Evolutionary conservation across 805 yeast species (phyloP).

Genomic region (Spathaspora sp.): DNA sequence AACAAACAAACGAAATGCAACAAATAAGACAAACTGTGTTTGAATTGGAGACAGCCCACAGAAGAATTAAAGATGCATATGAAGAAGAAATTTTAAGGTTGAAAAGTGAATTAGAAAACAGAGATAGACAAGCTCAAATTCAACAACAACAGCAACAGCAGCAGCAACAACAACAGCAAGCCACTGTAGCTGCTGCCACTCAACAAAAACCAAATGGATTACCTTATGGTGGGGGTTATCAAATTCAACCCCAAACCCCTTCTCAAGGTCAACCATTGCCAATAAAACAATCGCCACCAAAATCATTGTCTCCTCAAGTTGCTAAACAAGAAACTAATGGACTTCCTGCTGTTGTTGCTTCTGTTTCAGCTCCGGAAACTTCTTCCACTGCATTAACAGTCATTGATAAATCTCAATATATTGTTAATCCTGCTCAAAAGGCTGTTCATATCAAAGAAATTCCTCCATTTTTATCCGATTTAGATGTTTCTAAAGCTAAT

Average conservation of each 20-base stretch:
- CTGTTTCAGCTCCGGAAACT: slow-evolving; percentile 18
- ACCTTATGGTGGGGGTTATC: slow-evolving; percentile 11
- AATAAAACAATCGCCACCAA: slow-evolving; percentile 15
- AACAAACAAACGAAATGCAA: slow-evolving; percentile 90
- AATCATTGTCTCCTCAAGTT: slow-evolving; percentile 11
- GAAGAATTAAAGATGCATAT: slow-evolving; percentile 92
- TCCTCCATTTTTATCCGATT: slow-evolving; percentile 76
- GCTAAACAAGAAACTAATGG: slow-evolving; percentile 5
- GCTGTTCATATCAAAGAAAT: slow-evolving; percentile 65
- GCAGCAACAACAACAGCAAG: slow-evolving; percentile 18
- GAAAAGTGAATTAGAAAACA: slow-evolving; percentile 78
- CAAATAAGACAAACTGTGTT: slow-evolving; percentile 91
- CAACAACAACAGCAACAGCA: slow-evolving; percentile 32
- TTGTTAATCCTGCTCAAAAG: slow-evolving; percentile 42
- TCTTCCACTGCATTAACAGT: slow-evolving; percentile 29
- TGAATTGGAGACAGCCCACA: slow-evolving; percentile 90
- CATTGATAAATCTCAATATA: slow-evolving; percentile 38
- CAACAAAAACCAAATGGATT: slow-evolving; percentile 14
- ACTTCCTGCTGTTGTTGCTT: slow-evolving; percentile 10
- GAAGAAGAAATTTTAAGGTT: slow-evolving; percentile 87
- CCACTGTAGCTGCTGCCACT: slow-evolving; percentile 4
- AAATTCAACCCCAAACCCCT: slow-evolving; percentile 9
- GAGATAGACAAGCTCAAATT: slow-evolving; percentile 61
- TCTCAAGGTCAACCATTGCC: slow-evolving; percentile 12
- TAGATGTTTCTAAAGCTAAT: slow-evolving; percentile 74